These are phyloP conservation scores for Torulaspora globosa DNA, from an alignment of 1,139 yeast genomes.

Conservation along the genomic window DNA sequence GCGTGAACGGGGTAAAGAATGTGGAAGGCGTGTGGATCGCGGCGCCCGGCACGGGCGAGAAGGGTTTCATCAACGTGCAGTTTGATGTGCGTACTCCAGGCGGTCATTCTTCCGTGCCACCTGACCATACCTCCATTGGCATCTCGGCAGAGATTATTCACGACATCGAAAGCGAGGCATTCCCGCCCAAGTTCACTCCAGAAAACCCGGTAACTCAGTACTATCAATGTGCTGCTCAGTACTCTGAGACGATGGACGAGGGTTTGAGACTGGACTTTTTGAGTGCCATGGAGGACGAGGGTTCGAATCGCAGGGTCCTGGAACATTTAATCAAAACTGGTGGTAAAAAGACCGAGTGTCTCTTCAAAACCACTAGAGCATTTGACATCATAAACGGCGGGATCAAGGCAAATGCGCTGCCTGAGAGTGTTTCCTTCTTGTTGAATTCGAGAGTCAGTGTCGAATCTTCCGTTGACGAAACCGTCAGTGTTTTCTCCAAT, in stretches of 20 bases:
- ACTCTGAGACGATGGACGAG: constrained; percentile 34
- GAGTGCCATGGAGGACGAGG: constrained; percentile 41
- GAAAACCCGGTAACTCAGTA: constrained; percentile 47
- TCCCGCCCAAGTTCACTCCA: constrained; percentile 41
- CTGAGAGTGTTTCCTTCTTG: constrained; percentile 54
- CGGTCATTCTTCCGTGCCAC: constrained; percentile 64
- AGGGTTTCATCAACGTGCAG: constrained; percentile 43
- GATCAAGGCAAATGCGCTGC: constrained; percentile 64
- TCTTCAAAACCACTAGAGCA: constrained; percentile 63
- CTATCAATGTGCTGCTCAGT: constrained; percentile 48
- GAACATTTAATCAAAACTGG: constrained; percentile 33
- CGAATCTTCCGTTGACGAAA: constrained; percentile 45
- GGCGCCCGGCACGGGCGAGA: constrained; percentile 31
- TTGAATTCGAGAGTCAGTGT: constrained; percentile 59
- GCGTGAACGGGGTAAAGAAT: constrained; percentile 38
- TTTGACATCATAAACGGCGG: constrained; percentile 70
- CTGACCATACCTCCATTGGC: constrained; percentile 60
- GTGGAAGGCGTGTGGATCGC: constrained; percentile 30
- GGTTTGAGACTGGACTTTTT: constrained; percentile 38
- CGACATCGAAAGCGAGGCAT: constrained; percentile 46
- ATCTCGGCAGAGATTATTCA: constrained; percentile 47
- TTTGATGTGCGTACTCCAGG: constrained; percentile 52
- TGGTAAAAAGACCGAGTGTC: constrained; percentile 38
- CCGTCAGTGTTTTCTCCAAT: constrained; percentile 41
- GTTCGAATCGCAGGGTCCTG: constrained; percentile 44